Evolutionary conservation across 106 monocot genomes (phyloP), one percentile per base, ranked within the genome.

Genomic region (Ottelia alismoides): DNA sequence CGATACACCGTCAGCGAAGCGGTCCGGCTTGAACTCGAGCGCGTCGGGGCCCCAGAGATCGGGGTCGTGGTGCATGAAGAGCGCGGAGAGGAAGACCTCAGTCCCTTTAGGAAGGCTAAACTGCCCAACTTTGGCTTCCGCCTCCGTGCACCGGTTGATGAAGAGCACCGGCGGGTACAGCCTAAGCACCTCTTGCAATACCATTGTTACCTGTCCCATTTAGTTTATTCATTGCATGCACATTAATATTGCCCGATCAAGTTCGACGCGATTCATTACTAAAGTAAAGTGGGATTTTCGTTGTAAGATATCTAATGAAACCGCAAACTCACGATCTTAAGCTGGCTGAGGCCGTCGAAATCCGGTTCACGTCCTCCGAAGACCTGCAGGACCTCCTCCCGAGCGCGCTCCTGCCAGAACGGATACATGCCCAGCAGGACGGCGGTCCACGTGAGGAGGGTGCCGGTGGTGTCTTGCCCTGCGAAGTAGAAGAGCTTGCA

Each of bases 151-250:
- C 21, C 78, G 47, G 2, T 52, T 0, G 10, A 69, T 11, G 26
- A 26, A 9, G 10, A 46, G 25, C 31, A 62, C 65, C 0, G 78
- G 73, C 22, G 78, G 60, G 25, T 78, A 78, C 17, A 78, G 52
- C 27, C 78, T 54, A 26, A 78, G n/a, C 1, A 64, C 58, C 23
- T 78, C 78, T 27, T 73, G 25, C 11, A 73, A 27, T 30, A 78
- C 57, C 78, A 78, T 78, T n/a, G 67, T 68, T 49, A 73, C 59
- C 78, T 78, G 68, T n/a, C n/a, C n/a, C n/a, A n/a, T n/a, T n/a
- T n/a, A n/a, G n/a, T n/a, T n/a, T n/a, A n/a, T n/a, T n/a, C n/a
- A n/a, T n/a, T n/a, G n/a, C n/a, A n/a, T n/a, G n/a, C n/a, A n/a
- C n/a, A n/a, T n/a, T n/a, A n/a, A n/a, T n/a, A n/a, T n/a, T n/a